A percentile compares a stretch with the other conserved stretches of the same genome.
Conservation (phyloP, 2,329 filamentous ascomycete species). For the Alternaria arborescens region DNA sequence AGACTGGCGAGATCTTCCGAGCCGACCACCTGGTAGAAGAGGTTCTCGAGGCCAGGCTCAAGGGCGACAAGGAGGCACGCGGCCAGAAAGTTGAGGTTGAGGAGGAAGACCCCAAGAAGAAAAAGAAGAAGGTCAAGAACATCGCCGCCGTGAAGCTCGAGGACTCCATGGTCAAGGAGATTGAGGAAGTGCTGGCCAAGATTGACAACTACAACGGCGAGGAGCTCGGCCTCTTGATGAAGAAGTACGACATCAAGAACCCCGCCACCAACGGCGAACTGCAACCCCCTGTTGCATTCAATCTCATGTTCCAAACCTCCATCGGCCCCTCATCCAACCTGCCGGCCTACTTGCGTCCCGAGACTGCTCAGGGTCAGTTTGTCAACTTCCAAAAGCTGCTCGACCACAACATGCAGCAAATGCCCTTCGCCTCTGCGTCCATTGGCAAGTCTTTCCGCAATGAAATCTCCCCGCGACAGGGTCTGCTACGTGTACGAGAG, state of each 20-base stretch:
- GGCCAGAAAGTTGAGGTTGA: slow-evolving; percentile 79
- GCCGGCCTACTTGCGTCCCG: slow-evolving; percentile 71
- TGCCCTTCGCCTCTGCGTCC: slow-evolving; percentile 97
- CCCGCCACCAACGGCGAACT: slow-evolving; percentile 80
- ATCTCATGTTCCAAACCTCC: slow-evolving; percentile 97
- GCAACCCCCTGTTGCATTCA: slow-evolving; percentile 86
- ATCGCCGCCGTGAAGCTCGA: slow-evolving; percentile 77
- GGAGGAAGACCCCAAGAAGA: slow-evolving; percentile 83
- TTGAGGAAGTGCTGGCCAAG: slow-evolving; percentile 87
- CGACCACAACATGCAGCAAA: slow-evolving; percentile 92
- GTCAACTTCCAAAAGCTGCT: slow-evolving; percentile 96
- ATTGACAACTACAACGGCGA: slow-evolving; percentile 95
- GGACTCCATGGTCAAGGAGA: slow-evolving; percentile 85
- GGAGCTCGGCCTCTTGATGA: slow-evolving; percentile 85
- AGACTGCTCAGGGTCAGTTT: slow-evolving; percentile 98
- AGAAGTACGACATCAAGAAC: slow-evolving; percentile 89
- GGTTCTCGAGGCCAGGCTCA: slow-evolving; percentile 84
- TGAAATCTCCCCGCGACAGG: slow-evolving; percentile 92
- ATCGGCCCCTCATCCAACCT: slow-evolving; percentile 91
- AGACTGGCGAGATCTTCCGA: slow-evolving; percentile 94
- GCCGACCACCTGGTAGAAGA: slow-evolving; percentile 97
- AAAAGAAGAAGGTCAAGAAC: slow-evolving; percentile 80
- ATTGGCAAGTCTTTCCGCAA: slow-evolving; percentile 99
- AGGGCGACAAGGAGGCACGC: slow-evolving; percentile 91
- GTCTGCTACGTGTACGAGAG: slow-evolving; percentile 91